phyloP scores from a whole-genome alignment of 768 basidiomycete species.

The Boletus rubescentipes region DNA sequence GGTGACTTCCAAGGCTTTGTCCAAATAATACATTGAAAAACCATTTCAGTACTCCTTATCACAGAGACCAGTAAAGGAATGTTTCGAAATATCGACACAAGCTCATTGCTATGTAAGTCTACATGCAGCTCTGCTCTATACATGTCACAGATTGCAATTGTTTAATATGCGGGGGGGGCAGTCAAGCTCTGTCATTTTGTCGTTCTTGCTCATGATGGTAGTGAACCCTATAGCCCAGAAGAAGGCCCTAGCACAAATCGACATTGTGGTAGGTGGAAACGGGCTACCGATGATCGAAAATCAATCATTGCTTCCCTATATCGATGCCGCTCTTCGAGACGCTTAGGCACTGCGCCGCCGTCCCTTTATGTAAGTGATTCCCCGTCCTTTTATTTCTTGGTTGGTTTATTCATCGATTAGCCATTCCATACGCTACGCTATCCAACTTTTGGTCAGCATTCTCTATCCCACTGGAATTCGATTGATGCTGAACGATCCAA shows the following conservation, averaged over 20 bases:
- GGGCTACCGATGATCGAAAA: constrained; percentile 17
- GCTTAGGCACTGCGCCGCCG: constrained; percentile 12
- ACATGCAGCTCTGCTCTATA: constrained; percentile 7
- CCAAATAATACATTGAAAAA: constrained; percentile 16
- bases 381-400: background rate
- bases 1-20: constrained; percentile 10
- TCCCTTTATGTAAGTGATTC: constrained; percentile 15
- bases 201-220: constrained; percentile 22
- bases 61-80: constrained; percentile 14
- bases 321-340: constrained; percentile 23
- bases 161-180: constrained; percentile 3
- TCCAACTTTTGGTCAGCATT: constrained; percentile 21
- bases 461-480: background rate
- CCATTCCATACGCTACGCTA: constrained; percentile 28
- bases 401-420: constrained; percentile 5
- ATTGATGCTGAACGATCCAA: background rate
- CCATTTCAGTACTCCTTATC: constrained; percentile 19
- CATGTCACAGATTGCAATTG: constrained; percentile 1
- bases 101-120: constrained; percentile 9
- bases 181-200: constrained; percentile 26
- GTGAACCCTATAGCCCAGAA: constrained; percentile 13
- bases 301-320: constrained; percentile 17
- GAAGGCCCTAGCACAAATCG: constrained; percentile 25
- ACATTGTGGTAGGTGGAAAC: constrained; percentile 11
- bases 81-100: background rate